Percentiles rank a stretch among this genome's conserved stretches.
Conservation (phyloP, 176 grass and related monocot species). For the Triticum dicoccoides region DNA sequence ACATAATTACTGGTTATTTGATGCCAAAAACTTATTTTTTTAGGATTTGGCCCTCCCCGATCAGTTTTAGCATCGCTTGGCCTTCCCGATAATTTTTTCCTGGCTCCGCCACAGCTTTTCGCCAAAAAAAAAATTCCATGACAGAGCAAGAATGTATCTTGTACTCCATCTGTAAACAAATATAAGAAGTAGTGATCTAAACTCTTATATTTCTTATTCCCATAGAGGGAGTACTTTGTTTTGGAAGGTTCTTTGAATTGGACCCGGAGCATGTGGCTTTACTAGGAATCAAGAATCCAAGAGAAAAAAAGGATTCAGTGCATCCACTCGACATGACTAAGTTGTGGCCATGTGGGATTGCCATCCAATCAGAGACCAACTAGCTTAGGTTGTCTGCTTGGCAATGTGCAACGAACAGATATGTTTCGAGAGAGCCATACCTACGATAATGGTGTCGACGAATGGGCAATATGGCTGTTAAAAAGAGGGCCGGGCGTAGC, state of each 20-base stretch:
- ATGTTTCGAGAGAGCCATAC: background rate
- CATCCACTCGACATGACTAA: background rate
- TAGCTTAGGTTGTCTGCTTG: background rate
- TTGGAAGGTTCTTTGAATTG: background rate
- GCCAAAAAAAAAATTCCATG: too few species aligned
- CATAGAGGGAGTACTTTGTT: background rate
- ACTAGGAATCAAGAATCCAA: background rate
- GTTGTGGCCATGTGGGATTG: background rate
- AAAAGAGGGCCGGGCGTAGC: too few species aligned
- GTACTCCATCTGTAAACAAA: too few species aligned
- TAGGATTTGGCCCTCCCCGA: too few species aligned
- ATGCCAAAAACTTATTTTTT: too few species aligned
- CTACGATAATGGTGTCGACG: background rate
- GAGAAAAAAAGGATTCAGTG: background rate
- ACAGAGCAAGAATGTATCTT: too few species aligned
- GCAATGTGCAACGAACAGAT: slow-evolving; percentile 15
- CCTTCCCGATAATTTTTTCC: too few species aligned
- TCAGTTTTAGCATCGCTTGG: too few species aligned
- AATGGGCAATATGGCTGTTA: background rate
- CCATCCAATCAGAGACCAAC: background rate
- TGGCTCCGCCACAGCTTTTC: too few species aligned
- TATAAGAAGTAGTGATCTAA: too few species aligned
- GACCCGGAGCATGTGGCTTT: background rate
- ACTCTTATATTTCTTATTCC: too few species aligned
- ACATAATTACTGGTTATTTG: too few species aligned